These are phyloP conservation scores for Boletales sp. DNA, from an alignment of 768 basidiomycete genomes.

Conservation along the genomic window DNA sequence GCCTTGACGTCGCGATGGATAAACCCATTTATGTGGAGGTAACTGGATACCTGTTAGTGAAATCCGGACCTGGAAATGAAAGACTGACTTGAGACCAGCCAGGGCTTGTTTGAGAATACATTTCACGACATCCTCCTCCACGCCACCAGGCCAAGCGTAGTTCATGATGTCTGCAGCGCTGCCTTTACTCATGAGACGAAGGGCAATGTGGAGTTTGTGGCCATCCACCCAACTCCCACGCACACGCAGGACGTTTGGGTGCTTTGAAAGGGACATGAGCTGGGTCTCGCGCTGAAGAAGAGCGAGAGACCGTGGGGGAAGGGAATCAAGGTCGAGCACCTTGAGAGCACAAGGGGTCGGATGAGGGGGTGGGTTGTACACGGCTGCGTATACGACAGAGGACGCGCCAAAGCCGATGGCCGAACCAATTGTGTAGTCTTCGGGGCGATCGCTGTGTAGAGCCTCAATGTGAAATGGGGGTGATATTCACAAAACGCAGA, in stretches of 20 bases:
- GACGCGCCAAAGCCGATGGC: slow-evolving; percentile 91
- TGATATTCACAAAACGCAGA: not conserved
- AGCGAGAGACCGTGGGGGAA: slow-evolving; percentile 66
- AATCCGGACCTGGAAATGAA: not conserved
- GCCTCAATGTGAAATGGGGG: not conserved
- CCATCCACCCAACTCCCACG: slow-evolving; percentile 87
- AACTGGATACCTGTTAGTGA: slow-evolving; percentile 40
- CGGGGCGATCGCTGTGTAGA: slow-evolving; percentile 52
- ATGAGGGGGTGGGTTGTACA: slow-evolving; percentile 47
- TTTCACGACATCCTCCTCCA: slow-evolving; percentile 86
- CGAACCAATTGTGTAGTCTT: slow-evolving; percentile 71
- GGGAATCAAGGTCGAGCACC: slow-evolving; percentile 81
- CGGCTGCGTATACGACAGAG: slow-evolving; percentile 83
- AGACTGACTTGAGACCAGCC: slow-evolving; percentile 78
- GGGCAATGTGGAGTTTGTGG: slow-evolving; percentile 79
- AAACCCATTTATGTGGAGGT: slow-evolving; percentile 85
- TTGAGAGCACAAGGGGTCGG: slow-evolving; percentile 76
- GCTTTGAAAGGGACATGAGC: slow-evolving; percentile 88
- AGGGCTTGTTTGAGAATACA: slow-evolving; percentile 84
- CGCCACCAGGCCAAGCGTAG: slow-evolving; percentile 82
- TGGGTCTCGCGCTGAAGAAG: slow-evolving; percentile 83
- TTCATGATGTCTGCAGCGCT: slow-evolving; percentile 83
- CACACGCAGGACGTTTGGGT: slow-evolving; percentile 90
- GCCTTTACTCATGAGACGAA: slow-evolving; percentile 87
- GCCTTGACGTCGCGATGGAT: slow-evolving; percentile 95